Conservation (phyloP, 2,329 filamentous ascomycete genomes). For the Ceratocystis smalleyi region DNA sequence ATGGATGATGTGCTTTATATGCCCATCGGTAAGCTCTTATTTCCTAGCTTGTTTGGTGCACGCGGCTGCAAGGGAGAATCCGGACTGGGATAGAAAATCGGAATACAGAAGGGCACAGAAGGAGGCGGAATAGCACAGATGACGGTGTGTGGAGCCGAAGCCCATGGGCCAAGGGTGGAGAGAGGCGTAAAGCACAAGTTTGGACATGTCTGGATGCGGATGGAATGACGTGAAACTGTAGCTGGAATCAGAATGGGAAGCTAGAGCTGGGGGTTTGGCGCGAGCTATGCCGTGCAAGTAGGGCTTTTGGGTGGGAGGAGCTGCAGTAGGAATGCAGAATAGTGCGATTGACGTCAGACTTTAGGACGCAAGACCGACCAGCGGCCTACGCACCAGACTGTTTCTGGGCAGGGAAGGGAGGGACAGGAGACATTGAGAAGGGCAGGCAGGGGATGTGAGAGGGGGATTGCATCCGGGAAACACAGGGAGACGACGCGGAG, state of each 20-base stretch:
- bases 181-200: neutral
- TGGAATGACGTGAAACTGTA: neutral
- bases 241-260: neutral
- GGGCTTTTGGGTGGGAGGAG: neutral
- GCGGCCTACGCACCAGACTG: neutral
- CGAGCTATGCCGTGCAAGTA: neutral
- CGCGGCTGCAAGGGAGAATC: neutral
- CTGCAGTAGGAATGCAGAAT: neutral
- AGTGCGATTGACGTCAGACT: neutral
- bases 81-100: neutral
- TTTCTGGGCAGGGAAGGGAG: neutral
- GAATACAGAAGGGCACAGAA: neutral
- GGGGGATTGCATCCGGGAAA: neutral
- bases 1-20: neutral
- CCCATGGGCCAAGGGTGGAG: neutral
- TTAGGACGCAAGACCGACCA: neutral
- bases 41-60: neutral
- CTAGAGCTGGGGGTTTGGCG: neutral
- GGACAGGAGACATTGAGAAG: neutral
- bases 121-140: neutral
- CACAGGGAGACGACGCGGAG: neutral
- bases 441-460: neutral
- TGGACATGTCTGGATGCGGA: conserved; percentile 4
- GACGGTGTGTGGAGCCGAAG: neutral
- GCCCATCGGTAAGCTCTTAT: neutral